Evolutionary conservation across 345 rosid genomes (phyloP).

Genomic region (Odontarrhena argentea): DNA sequence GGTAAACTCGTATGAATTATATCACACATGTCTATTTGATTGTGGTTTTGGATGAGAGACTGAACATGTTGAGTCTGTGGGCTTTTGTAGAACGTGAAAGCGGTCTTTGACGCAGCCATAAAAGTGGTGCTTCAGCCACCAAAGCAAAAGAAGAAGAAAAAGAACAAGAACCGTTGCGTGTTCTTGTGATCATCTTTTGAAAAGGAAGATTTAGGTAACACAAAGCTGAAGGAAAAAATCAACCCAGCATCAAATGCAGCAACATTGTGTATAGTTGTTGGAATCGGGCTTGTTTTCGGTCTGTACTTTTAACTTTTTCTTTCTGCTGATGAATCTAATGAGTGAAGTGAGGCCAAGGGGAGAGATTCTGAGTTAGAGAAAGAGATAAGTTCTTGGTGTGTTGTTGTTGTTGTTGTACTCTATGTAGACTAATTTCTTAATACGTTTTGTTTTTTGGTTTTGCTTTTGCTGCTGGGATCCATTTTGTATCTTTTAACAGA

Average conservation of each 20-base stretch:
- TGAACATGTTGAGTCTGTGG: conserved; percentile 14
- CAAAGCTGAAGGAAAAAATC: conserved; percentile 16
- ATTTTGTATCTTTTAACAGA: conserved; percentile 34
- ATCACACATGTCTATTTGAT: conserved; percentile 7
- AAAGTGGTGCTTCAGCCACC: conserved; percentile 94
- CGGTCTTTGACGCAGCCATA: conserved; percentile 82
- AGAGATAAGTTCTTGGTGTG: conserved; percentile 34
- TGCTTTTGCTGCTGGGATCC: conserved; percentile 12
- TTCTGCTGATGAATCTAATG: conserved; percentile 37
- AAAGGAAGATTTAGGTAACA: conserved; percentile 30
- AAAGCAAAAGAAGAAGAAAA: conserved; percentile 84
- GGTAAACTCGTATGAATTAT: conserved; percentile 42
- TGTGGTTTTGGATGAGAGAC: not conserved
- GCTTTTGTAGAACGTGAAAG: conserved; percentile 75
- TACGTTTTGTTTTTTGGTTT: not conserved
- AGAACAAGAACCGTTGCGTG: conserved; percentile 39
- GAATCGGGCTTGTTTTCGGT: conserved; percentile 16
- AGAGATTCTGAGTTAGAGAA: conserved; percentile 11
- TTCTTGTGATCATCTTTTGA: conserved; percentile 41
- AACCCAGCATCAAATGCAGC: conserved; percentile 29
- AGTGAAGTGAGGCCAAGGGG: conserved; percentile 23
- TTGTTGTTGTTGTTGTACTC: conserved; percentile 27
- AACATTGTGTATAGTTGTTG: conserved; percentile 34
- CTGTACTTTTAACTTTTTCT: conserved; percentile 7
- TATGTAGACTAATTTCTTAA: conserved; percentile 41